These are phyloP conservation scores for Filobasidium wieringae DNA, from an alignment of 768 basidiomycete genomes.

Conservation along the genomic window DNA sequence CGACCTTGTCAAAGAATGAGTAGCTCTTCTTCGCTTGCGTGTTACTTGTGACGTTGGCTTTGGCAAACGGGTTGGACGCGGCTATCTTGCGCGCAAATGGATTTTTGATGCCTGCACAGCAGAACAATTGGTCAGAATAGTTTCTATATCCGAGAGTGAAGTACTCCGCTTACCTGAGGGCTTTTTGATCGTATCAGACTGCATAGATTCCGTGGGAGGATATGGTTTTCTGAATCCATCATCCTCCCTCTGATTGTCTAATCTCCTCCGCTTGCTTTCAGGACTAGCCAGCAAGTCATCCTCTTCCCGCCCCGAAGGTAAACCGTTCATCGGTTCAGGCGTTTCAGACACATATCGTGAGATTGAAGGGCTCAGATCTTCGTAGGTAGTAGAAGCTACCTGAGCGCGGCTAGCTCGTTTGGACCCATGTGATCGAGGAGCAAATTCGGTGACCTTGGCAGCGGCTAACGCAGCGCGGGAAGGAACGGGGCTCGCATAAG, in stretches of 20 bases:
- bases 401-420: constrained; percentile 8
- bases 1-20: constrained; percentile 37
- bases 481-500: not conserved
- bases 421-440: constrained; percentile 2
- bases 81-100: constrained; percentile 33
- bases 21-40: constrained; percentile 30
- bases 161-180: not conserved
- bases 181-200: not conserved
- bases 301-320: too few species aligned
- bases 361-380: not conserved
- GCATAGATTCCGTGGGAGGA: not conserved
- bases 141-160: not conserved
- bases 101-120: constrained; percentile 24
- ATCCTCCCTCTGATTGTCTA: not conserved
- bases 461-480: not conserved
- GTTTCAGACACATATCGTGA: not conserved
- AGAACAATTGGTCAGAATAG: not conserved
- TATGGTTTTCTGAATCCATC: not conserved
- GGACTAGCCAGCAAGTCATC: too few species aligned
- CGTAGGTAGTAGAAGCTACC: not conserved
- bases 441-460: constrained; percentile 6
- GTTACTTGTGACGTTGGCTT: constrained; percentile 19
- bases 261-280: not conserved
- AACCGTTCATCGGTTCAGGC: not conserved
- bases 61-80: constrained; percentile 36